A percentile compares a stretch with the other conserved stretches of the same genome.
Conservation (phyloP, 23 red algal genomes). For the Cyanidiococcus yangmingshanensis region DNA sequence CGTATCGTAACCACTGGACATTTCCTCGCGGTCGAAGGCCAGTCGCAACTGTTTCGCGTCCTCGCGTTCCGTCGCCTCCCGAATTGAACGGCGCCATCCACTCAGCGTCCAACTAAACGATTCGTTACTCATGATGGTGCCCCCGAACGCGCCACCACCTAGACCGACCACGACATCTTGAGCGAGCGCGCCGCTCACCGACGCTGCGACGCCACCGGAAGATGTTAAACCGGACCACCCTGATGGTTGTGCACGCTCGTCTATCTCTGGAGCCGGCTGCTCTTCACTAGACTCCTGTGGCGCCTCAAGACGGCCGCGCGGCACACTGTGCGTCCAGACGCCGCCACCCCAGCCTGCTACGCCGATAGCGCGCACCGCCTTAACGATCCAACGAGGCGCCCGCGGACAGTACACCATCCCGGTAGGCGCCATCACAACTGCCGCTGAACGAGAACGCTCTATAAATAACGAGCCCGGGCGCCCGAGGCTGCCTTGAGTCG, state of each 20-base stretch:
- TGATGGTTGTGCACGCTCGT: not conserved
- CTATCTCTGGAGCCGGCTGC: not conserved
- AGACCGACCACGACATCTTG: not conserved
- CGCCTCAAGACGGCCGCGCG: not conserved
- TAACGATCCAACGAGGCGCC: conserved; percentile 5
- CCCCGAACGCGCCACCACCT: not conserved
- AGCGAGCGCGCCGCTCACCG: not conserved
- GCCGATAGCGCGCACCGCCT: conserved; percentile 14
- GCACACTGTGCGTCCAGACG: not conserved
- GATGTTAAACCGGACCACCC: too few species aligned
- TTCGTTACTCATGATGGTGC: not conserved
- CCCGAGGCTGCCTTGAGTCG: not conserved
- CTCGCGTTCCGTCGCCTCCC: conserved; percentile 8
- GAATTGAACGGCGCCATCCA: not conserved
- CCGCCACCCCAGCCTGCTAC: conserved; percentile 11
- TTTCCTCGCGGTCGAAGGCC: conserved; percentile 12
- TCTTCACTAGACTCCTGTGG: not conserved
- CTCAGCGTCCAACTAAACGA: conserved; percentile 10
- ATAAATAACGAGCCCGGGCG: not conserved
- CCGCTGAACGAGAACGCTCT: not conserved
- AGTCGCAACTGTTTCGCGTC: not conserved
- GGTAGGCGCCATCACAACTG: not conserved
- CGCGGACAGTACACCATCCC: conserved; percentile 18
- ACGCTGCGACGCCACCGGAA: not conserved
- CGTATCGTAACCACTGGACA: not conserved